Percentiles rank a stretch among this genome's conserved stretches.
Evolutionary conservation across 2,329 filamentous ascomycete genomes (phyloP).

Genomic region (Phyllosticta paracitricarpa): DNA sequence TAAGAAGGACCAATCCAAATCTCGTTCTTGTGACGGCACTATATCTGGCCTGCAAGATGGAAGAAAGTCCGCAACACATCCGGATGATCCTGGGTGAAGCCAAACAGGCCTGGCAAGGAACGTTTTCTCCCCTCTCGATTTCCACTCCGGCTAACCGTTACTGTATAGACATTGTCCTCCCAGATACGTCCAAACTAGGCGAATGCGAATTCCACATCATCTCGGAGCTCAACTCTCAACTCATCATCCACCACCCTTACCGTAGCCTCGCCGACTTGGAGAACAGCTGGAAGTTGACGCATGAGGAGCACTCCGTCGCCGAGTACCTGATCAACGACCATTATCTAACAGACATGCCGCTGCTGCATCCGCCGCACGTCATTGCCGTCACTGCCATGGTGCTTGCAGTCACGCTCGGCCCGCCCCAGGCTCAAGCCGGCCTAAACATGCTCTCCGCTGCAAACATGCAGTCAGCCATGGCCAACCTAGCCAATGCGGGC

Average conservation of each 20-base stretch:
- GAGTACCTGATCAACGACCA: constrained; percentile 84
- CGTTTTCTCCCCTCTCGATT: background rate
- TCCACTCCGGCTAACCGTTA: constrained; percentile 10
- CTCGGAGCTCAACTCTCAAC: constrained; percentile 78
- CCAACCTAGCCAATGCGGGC: constrained; percentile 23
- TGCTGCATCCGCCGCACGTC: constrained; percentile 76
- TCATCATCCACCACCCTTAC: constrained; percentile 88
- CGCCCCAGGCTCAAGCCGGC: constrained; percentile 39
- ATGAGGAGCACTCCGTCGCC: constrained; percentile 68
- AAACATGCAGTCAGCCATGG: constrained; percentile 25
- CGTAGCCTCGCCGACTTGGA: constrained; percentile 66
- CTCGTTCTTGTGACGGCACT: constrained; percentile 86
- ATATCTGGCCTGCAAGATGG: constrained; percentile 95
- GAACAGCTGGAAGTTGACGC: constrained; percentile 57
- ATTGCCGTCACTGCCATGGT: constrained; percentile 82
- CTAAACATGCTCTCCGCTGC: constrained; percentile 35
- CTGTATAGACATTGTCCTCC: constrained; percentile 52
- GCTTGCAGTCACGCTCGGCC: constrained; percentile 71
- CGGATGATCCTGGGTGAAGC: constrained; percentile 81
- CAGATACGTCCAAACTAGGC: constrained; percentile 71
- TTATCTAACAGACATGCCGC: constrained; percentile 82
- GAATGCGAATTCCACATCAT: constrained; percentile 93
- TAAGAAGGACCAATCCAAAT: constrained; percentile 87
- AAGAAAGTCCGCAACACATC: constrained; percentile 95
- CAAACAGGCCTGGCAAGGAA: constrained; percentile 58